phyloP scores from a whole-genome alignment of 2,329 filamentous ascomycete species.

The Phialophora tarda region DNA sequence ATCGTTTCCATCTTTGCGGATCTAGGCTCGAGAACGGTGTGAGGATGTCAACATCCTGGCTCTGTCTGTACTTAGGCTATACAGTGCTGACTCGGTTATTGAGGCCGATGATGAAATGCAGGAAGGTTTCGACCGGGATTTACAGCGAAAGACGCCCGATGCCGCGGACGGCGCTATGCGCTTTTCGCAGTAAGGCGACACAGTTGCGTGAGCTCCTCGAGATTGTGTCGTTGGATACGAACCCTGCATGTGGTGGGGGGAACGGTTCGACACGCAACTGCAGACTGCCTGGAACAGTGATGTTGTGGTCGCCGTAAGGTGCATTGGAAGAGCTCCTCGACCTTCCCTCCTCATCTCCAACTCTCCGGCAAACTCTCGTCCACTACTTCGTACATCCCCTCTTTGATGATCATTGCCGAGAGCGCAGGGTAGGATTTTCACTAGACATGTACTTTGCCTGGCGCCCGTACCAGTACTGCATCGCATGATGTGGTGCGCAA shows the following conservation, averaged over 20 bases:
- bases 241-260: too few species aligned
- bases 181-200: not conserved
- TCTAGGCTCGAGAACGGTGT: not conserved
- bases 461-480: not conserved
- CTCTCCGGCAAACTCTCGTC: not conserved
- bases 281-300: not conserved
- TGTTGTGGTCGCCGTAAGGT: not conserved
- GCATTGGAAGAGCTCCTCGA: not conserved
- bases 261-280: too few species aligned
- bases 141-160: constrained; percentile 1
- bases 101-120: constrained; percentile 1
- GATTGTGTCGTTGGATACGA: not conserved
- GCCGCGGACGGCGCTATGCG: not conserved
- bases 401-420: constrained; percentile 15
- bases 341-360: constrained; percentile 6
- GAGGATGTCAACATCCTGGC: not conserved
- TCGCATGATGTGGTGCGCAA: not conserved
- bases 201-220: not conserved
- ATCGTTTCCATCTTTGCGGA: constrained; percentile 3
- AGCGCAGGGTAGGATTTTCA: not conserved
- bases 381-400: not conserved
- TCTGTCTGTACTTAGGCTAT: constrained; percentile 13
- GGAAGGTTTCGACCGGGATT: not conserved
- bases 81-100: constrained; percentile 21
- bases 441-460: not conserved